These are phyloP conservation scores for Apiospora marii DNA, from an alignment of 2,329 filamentous ascomycete genomes.

Conservation along the genomic window DNA sequence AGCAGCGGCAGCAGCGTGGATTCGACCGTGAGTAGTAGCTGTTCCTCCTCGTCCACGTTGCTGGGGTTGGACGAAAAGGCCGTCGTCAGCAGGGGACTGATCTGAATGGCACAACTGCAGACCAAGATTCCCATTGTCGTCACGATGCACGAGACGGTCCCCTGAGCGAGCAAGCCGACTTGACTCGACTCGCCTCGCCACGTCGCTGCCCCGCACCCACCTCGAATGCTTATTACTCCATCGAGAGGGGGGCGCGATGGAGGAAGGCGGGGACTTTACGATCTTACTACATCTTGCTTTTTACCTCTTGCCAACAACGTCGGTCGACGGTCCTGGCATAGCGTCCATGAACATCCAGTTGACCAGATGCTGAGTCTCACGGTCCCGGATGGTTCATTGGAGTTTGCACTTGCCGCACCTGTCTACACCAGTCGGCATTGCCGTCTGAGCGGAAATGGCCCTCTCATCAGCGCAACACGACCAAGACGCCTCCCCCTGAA, in stretches of 20 bases:
- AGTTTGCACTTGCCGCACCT: neutral
- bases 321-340: neutral
- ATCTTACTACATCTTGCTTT: neutral
- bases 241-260: neutral
- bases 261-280: neutral
- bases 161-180: neutral
- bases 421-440: neutral
- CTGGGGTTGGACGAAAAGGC: neutral
- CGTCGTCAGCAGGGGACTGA: neutral
- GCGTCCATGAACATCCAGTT: neutral
- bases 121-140: neutral
- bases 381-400: neutral
- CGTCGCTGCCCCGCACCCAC: neutral
- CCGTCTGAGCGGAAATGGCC: neutral
- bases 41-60: neutral
- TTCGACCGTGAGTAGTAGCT: constrained; percentile 11
- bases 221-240: neutral
- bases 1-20: neutral
- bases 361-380: neutral
- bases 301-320: neutral
- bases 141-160: constrained; percentile 17
- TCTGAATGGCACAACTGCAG: neutral
- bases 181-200: neutral
- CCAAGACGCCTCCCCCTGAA: neutral
- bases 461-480: neutral